Evolutionary conservation across 768 basidiomycete species (phyloP).

Genomic region (Mycena albidolilacea): DNA sequence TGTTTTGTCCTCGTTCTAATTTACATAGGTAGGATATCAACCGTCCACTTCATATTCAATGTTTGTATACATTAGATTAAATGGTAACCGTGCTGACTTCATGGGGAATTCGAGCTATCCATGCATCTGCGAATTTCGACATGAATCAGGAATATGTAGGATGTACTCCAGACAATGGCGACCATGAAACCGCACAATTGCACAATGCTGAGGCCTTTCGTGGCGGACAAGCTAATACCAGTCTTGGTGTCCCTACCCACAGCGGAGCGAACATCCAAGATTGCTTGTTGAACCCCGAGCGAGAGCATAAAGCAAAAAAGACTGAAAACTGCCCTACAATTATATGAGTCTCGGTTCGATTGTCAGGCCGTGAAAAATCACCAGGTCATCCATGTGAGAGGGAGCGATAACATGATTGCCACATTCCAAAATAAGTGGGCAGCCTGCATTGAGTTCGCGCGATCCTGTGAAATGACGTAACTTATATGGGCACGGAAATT

Average conservation of each 20-base stretch:
- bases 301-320: not conserved
- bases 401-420: not conserved
- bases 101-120: not conserved
- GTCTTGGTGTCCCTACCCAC: not conserved
- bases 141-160: constrained; percentile 1
- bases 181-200: not conserved
- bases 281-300: not conserved
- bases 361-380: not conserved
- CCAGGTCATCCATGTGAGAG: constrained; percentile 8
- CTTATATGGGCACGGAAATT: not conserved
- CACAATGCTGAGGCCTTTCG: not conserved
- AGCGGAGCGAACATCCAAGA: not conserved
- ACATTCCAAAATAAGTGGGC: not conserved
- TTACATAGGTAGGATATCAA: too few species aligned
- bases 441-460: not conserved
- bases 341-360: not conserved
- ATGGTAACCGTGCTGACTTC: too few species aligned
- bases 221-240: too few species aligned
- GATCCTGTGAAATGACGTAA: not conserved
- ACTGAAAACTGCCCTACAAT: not conserved
- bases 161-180: not conserved
- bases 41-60: too few species aligned
- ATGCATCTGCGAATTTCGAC: not conserved
- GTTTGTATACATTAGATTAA: too few species aligned
- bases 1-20: too few species aligned